Evolutionary conservation across 192 early-diverging fungal genomes (phyloP).

Genomic region (Coemansia sp.): DNA sequence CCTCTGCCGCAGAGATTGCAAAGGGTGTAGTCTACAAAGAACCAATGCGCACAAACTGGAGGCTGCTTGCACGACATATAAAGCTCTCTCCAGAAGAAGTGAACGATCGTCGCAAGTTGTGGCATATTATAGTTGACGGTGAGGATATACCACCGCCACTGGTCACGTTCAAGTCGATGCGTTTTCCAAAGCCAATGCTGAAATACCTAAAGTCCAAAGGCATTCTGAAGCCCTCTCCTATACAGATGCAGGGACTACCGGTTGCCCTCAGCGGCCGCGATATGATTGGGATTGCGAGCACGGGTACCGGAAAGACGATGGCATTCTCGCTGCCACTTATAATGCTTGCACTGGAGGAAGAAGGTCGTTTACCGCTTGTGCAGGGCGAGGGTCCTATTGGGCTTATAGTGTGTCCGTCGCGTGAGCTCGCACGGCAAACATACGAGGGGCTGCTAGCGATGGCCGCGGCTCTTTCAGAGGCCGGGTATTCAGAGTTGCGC

Average conservation of each 20-base stretch:
- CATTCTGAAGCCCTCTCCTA: conserved; percentile 90
- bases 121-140: conserved; percentile 89
- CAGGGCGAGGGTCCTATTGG: conserved; percentile 91
- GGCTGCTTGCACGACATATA: conserved; percentile 71
- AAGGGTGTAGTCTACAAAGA: conserved; percentile 85
- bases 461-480: conserved; percentile 57
- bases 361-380: conserved; percentile 75
- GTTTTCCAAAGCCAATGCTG: conserved; percentile 76
- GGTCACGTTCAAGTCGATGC: conserved; percentile 82
- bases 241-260: conserved; percentile 97
- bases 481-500: conserved; percentile 74
- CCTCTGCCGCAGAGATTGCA: conserved; percentile 83
- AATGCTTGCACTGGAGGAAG: conserved; percentile 92
- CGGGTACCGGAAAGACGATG: conserved; percentile 96
- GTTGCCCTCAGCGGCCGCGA: conserved; percentile 87
- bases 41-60: conserved; percentile 85
- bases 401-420: conserved; percentile 92
- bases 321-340: conserved; percentile 93
- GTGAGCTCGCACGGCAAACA: conserved; percentile 95
- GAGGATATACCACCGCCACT: conserved; percentile 83
- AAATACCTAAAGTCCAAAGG: conserved; percentile 76
- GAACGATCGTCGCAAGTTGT: conserved; percentile 70
- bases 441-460: conserved; percentile 79
- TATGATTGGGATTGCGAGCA: conserved; percentile 98
- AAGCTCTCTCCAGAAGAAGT: conserved; percentile 56